phyloP scores from a whole-genome alignment of 2,329 filamentous ascomycete species.

The Pseudocercospora fijiensis region DNA sequence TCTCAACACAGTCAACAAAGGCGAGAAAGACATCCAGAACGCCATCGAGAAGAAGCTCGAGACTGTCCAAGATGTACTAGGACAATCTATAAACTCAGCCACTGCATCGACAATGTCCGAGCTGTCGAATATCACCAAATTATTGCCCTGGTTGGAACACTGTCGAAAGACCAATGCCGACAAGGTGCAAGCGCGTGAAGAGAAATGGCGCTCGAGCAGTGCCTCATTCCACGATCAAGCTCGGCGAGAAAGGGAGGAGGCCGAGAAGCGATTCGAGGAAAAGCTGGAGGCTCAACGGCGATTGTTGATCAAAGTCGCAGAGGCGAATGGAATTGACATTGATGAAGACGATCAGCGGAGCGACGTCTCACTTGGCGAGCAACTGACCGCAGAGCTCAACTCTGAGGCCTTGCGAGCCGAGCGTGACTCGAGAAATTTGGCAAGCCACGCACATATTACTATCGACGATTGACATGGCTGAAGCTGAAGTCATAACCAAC shows the following conservation, averaged over 20 bases:
- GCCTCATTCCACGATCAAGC: constrained; percentile 43
- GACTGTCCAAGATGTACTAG: constrained; percentile 30
- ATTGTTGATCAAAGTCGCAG: constrained; percentile 29
- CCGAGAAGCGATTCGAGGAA: constrained; percentile 38
- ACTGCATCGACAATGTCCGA: constrained; percentile 30
- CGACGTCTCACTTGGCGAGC: constrained; percentile 31
- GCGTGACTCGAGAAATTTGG: constrained; percentile 2
- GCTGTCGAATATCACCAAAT: constrained; percentile 36
- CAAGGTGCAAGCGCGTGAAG: constrained; percentile 40
- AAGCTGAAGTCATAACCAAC: neutral
- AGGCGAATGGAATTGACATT: constrained; percentile 30
- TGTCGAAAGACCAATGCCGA: constrained; percentile 40
- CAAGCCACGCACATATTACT: constrained; percentile 13
- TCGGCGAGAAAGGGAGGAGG: constrained; percentile 38
- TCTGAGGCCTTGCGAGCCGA: constrained; percentile 27
- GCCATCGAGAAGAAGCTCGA: constrained; percentile 26
- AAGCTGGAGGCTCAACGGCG: constrained; percentile 38
- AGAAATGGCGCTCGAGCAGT: constrained; percentile 44
- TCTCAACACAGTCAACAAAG: constrained; percentile 24
- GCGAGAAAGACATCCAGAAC: constrained; percentile 14
- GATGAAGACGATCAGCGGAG: constrained; percentile 24
- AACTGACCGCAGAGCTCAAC: constrained; percentile 32
- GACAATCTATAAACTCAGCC: constrained; percentile 32
- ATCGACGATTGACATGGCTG: constrained; percentile 23
- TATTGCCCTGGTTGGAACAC: constrained; percentile 43